Percentiles rank a stretch among this genome's conserved stretches.
Evolutionary conservation across 2,329 filamentous ascomycete genomes (phyloP).

Genomic region (Zalaria sp.): DNA sequence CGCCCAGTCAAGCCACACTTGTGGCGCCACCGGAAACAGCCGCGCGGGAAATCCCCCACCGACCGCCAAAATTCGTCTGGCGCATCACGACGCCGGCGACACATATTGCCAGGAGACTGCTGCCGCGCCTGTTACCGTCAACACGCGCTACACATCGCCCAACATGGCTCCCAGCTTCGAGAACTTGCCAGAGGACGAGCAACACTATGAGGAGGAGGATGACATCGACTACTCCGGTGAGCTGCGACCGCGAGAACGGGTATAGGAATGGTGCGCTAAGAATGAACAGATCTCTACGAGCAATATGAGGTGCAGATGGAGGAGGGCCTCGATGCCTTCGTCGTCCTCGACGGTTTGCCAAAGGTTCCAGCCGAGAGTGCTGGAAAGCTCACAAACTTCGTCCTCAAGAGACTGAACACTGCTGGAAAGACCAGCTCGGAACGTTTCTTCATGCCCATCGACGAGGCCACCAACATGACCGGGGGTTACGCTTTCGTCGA

Average conservation of each 20-base stretch:
- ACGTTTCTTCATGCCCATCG: slow-evolving; percentile 84
- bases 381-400: slow-evolving; percentile 88
- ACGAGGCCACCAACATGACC: slow-evolving; percentile 63
- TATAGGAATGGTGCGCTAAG: slow-evolving; percentile 3
- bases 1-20: no score
- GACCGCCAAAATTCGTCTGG: no score
- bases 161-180: slow-evolving; percentile 93
- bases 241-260: slow-evolving; percentile 8
- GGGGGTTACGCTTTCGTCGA: slow-evolving; percentile 94
- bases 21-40: no score
- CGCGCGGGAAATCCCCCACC: no score
- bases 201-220: slow-evolving; percentile 85
- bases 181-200: slow-evolving; percentile 69
- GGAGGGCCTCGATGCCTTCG: slow-evolving; percentile 89
- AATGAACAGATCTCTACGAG: slow-evolving; percentile 59
- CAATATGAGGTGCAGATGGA: slow-evolving; percentile 94
- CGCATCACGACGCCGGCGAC: no score
- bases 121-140: neutral
- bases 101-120: no score
- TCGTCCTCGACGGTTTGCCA: slow-evolving; percentile 89
- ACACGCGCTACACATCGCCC: slow-evolving; percentile 4
- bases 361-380: slow-evolving; percentile 80
- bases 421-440: slow-evolving; percentile 80
- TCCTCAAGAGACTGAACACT: slow-evolving; percentile 80
- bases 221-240: slow-evolving; percentile 73